A percentile compares a stretch with the other conserved stretches of the same genome.
Evolutionary conservation across 257 asterid genomes (phyloP).

Genomic region (Solanum peruvianum): DNA sequence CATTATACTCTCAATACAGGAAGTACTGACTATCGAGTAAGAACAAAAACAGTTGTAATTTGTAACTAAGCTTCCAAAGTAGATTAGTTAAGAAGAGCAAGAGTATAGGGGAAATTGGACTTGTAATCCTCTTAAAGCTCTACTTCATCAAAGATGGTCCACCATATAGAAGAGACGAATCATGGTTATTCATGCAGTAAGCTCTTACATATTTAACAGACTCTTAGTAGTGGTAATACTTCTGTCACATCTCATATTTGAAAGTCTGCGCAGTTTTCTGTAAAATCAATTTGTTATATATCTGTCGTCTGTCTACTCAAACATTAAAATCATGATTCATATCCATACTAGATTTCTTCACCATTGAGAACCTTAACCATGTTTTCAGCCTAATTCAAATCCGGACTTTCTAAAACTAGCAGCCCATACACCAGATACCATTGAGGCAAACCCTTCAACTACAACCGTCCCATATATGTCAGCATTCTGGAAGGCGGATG

Average conservation of each 20-base stretch:
- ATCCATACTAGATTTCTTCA: background rate
- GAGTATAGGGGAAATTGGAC: background rate
- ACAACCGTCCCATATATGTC: background rate
- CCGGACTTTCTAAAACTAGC: background rate
- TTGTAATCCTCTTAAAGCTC: background rate
- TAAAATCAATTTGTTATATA: background rate
- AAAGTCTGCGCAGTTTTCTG: background rate
- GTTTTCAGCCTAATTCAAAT: background rate
- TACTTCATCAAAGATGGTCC: background rate
- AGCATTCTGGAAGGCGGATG: background rate
- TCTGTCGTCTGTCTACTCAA: background rate
- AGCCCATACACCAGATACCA: background rate
- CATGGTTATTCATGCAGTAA: background rate
- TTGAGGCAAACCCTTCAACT: background rate
- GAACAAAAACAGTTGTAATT: background rate
- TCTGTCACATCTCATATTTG: background rate
- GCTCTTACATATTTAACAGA: background rate
- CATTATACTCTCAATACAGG: background rate
- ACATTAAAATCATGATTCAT: background rate
- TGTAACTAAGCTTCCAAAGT: background rate
- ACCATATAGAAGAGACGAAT: background rate
- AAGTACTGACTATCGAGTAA: background rate
- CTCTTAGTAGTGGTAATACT: background rate
- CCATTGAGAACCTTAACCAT: background rate
- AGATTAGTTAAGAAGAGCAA: background rate